A percentile compares a stretch with the other conserved stretches of the same genome.
These are phyloP conservation scores for Lasiodiplodia theobromae DNA, from an alignment of 2,329 filamentous ascomycete genomes.

Conservation along the genomic window DNA sequence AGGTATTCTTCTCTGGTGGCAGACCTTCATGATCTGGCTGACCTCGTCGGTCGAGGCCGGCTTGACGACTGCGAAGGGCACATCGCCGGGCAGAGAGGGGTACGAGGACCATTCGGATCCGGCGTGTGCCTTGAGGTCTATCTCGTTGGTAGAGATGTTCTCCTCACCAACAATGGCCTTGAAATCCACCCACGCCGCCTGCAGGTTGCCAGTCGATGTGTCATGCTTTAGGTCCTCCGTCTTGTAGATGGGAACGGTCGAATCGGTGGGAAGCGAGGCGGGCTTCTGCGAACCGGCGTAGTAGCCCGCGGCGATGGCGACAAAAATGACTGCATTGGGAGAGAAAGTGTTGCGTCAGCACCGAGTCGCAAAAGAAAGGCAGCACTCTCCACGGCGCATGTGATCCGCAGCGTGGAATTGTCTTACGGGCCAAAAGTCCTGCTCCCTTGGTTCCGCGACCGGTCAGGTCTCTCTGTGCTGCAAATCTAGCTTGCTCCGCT, in stretches of 20 bases:
- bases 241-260: slow-evolving; percentile 62
- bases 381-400: background rate
- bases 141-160: slow-evolving; percentile 65
- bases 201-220: slow-evolving; percentile 62
- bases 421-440: slow-evolving; percentile 27
- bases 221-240: slow-evolving; percentile 61
- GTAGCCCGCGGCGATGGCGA: slow-evolving; percentile 62
- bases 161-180: slow-evolving; percentile 67
- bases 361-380: background rate
- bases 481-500: slow-evolving; percentile 61
- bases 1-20: slow-evolving; percentile 79
- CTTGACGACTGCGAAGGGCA: slow-evolving; percentile 72
- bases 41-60: slow-evolving; percentile 83
- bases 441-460: slow-evolving; percentile 29
- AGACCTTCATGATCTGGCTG: slow-evolving; percentile 86
- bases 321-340: slow-evolving; percentile 54
- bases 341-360: slow-evolving; percentile 2
- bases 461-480: slow-evolving; percentile 52
- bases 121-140: slow-evolving; percentile 63
- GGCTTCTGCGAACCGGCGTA: slow-evolving; percentile 61
- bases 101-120: slow-evolving; percentile 71
- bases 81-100: slow-evolving; percentile 49
- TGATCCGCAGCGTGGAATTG: background rate
- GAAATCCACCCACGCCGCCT: slow-evolving; percentile 71
- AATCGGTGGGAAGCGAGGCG: slow-evolving; percentile 55